Base-by-base conservation (phyloP, 257 asterid species). In the Gentiana straminea region DNA sequence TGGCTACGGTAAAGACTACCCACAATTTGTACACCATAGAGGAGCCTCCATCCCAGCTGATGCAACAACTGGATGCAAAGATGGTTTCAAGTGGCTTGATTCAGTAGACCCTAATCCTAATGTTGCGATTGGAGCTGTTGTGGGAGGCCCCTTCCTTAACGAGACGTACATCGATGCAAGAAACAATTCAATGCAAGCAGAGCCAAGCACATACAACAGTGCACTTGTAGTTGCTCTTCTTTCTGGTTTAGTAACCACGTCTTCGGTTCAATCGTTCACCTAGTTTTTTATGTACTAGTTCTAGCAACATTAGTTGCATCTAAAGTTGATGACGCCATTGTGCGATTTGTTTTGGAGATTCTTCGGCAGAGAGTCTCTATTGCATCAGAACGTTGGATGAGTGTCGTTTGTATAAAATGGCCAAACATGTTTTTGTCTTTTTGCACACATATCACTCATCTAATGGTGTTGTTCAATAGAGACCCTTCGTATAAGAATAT, bases 41-140 rank as follows among this genome's bases (percentile, higher is more conserved):
- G 96, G 95, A 63, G 95, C 96, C 47, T 88, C 96, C 1, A 81
- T 88, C 46, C 95, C 94, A 3, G 59, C 36, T 0, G 73, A 74
- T 32, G 79, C 65, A 6, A 50, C 48, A 33, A 74, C 91, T 0
- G 63, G 73, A 36, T 88, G 95, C 83, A 73, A 70, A 64, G 88
- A 81, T 1, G 95, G 96, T 38, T 88, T 83, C 77, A 70, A 77
- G 70, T 88, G 85, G 85, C 80, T 88, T 2, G 70, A 73, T 1
- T 80, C 93, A 1, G 62, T 62, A 0, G 59, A 70, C 7, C 84
- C 88, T 0, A 84, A 87, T 49, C 96, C 96, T 1, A 84, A 88
- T 11, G 49, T 82, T 4, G 96, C 91, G 6, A 34, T 49, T 6
- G 95, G 97, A 12, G 97, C 82, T 8, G 83, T 88, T 2, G 94